phyloP scores from a whole-genome alignment of 2,329 filamentous ascomycete species.

The Cladophialophora chaetospira region DNA sequence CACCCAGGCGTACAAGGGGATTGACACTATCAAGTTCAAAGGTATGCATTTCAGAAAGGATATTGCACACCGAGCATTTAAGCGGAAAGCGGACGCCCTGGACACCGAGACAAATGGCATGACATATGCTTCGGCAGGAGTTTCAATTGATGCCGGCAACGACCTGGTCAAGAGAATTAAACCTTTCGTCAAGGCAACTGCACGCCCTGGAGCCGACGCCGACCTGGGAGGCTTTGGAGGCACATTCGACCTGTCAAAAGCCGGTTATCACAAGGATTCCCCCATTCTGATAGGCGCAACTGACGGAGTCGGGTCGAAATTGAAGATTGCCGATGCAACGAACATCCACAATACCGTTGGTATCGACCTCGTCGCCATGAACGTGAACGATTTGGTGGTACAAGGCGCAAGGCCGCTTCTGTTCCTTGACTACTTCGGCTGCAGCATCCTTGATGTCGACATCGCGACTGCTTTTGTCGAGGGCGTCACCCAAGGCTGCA shows the following conservation, averaged over 20 bases:
- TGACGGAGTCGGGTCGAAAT: conserved; percentile 94
- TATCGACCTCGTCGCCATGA: conserved; percentile 97
- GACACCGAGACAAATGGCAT: conserved; percentile 45
- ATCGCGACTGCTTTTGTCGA: conserved; percentile 83
- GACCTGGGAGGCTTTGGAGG: conserved; percentile 96
- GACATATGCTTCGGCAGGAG: conserved; percentile 90
- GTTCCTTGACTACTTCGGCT: conserved; percentile 98
- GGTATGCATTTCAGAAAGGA: conserved; percentile 92
- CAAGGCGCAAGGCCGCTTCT: conserved; percentile 93
- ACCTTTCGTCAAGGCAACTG: conserved; percentile 80
- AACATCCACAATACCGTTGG: conserved; percentile 91
- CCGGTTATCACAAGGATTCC: conserved; percentile 72
- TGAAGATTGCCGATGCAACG: conserved; percentile 91
- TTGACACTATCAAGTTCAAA: conserved; percentile 77
- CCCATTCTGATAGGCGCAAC: conserved; percentile 91
- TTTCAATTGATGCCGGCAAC: conserved; percentile 93
- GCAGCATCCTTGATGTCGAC: conserved; percentile 78
- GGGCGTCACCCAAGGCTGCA: conserved; percentile 86
- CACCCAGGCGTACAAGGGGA: conserved; percentile 80
- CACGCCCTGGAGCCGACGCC: conserved; percentile 82
- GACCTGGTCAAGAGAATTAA: conserved; percentile 91
- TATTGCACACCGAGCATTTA: conserved; percentile 72
- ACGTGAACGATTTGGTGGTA: conserved; percentile 95
- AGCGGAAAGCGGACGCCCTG: conserved; percentile 26
- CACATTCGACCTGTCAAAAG: conserved; percentile 73